Percentiles rank a stretch among this genome's conserved stretches.
Evolutionary conservation across 495 filamentous ascomycete genomes (phyloP).

Genomic region (Hypoxylon cercidicola): DNA sequence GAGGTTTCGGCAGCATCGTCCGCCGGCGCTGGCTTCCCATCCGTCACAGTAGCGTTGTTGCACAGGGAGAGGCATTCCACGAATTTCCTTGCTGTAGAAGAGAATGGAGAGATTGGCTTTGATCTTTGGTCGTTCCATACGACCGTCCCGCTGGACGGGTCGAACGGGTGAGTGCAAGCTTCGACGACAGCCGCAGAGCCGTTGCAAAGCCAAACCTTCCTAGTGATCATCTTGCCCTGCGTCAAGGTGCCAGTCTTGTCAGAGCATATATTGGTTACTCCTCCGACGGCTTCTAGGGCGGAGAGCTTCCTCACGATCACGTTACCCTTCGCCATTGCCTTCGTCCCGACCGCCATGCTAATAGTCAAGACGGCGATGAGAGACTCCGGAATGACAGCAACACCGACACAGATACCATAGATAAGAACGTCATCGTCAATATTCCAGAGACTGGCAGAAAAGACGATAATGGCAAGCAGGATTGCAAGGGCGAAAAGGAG

Average conservation of each 20-base stretch:
- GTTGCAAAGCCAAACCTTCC: slow-evolving; percentile 60
- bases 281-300: slow-evolving; percentile 70
- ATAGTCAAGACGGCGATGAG: slow-evolving; percentile 81
- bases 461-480: slow-evolving; percentile 74
- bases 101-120: slow-evolving; percentile 19
- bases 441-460: slow-evolving; percentile 68
- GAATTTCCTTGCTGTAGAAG: slow-evolving; percentile 43
- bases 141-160: slow-evolving; percentile 58
- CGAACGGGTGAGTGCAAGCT: slow-evolving; percentile 57
- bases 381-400: slow-evolving; percentile 80
- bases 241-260: slow-evolving; percentile 74
- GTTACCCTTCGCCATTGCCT: slow-evolving; percentile 74
- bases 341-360: slow-evolving; percentile 77
- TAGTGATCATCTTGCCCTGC: slow-evolving; percentile 68
- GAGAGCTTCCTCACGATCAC: slow-evolving; percentile 75
- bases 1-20: slow-evolving; percentile 50
- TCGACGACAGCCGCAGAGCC: slow-evolving; percentile 46
- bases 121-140: slow-evolving; percentile 41
- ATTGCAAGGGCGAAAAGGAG: slow-evolving; percentile 75
- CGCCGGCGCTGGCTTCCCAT: slow-evolving; percentile 66
- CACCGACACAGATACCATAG: slow-evolving; percentile 72
- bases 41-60: slow-evolving; percentile 72
- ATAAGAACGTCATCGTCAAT: slow-evolving; percentile 72
- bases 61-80: slow-evolving; percentile 70
- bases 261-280: slow-evolving; percentile 67